Evolutionary conservation across 2,329 filamentous ascomycete genomes (phyloP), one percentile per base, ranked within the genome.

Genomic region (Sphaerulina vaccinii): DNA sequence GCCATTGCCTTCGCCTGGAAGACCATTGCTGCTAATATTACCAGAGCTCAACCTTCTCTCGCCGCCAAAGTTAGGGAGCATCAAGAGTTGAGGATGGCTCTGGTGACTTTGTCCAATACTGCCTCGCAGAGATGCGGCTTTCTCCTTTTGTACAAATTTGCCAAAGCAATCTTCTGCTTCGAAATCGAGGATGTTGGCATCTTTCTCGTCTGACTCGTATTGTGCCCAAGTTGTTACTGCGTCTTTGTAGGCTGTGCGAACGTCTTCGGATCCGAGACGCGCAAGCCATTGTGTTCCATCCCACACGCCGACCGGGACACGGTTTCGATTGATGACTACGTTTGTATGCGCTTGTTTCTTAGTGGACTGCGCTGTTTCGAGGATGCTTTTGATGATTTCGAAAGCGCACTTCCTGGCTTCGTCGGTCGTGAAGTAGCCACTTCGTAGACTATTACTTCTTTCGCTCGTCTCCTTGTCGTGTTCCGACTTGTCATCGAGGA

Each of bases 261-360:
- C 90, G 24, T 83, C 79, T 24, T 83, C 83, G 62, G 91, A 86
- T 1, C 83, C 79, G 64, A 96, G 92, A 32, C 87, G 84, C 16
- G 97, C 74, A 38, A 97, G 81, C 88, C 90, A 96, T 56, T 96
- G 90, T 0, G 91, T 96, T n/a, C 89, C 90, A 70, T 97, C 91
- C 93, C 93, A 99, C 0, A 91, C 87, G 49, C 87, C 81, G 7
- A 95, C 78, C 18, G 0, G 88, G 85, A 1, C 80, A 23, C 81
- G 81, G 21, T 70, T 73, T 76, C 79, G 66, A n/a, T 52, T 59
- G 24, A 55, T 61, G 16, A 52, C 51, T n/a, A 49, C 51, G 13
- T 63, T 58, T 50, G 59, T 49, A 39, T 56, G 19, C 42, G 51
- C 35, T 57, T 54, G 37, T 45, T 54, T 37, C 42, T 52, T 37